These are phyloP conservation scores for Corymbia citriodora DNA, from an alignment of 441 rosid species.

Conservation along the genomic window DNA sequence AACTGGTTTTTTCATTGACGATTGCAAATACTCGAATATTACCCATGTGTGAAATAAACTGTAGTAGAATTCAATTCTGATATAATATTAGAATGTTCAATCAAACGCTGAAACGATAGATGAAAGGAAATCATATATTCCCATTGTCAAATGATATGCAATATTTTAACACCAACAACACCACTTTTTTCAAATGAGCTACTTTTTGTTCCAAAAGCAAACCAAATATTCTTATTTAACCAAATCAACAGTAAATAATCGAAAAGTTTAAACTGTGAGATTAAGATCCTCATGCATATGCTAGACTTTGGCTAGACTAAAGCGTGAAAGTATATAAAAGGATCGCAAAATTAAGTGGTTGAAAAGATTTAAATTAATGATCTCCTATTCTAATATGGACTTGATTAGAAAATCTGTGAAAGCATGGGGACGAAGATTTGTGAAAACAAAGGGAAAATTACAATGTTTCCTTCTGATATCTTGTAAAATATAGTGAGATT, in stretches of 20 bases:
- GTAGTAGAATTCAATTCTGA: accelerated
- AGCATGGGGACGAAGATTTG: not conserved
- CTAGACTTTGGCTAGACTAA: not conserved
- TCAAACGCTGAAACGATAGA: not conserved
- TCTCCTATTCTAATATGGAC: not conserved
- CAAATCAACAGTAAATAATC: not conserved
- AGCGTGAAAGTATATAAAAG: not conserved
- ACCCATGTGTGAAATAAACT: not conserved
- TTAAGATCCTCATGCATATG: not conserved
- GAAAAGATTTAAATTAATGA: not conserved
- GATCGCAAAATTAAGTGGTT: not conserved
- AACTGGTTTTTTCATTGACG: not conserved
- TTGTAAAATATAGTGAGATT: not conserved
- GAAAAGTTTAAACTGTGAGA: not conserved
- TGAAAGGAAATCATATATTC: not conserved
- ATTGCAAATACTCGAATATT: not conserved
- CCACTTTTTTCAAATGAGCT: not conserved
- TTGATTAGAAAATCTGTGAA: not conserved
- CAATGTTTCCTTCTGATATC: not conserved
- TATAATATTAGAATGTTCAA: accelerated
- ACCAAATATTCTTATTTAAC: not conserved
- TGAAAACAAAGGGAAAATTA: not conserved
- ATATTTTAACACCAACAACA: not conserved
- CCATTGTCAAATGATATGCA: not conserved
- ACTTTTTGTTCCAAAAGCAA: not conserved